A percentile compares a stretch with the other conserved stretches of the same genome.
Evolutionary conservation across 2,329 filamentous ascomycete genomes (phyloP).

Genomic region (Endothia cerciana): DNA sequence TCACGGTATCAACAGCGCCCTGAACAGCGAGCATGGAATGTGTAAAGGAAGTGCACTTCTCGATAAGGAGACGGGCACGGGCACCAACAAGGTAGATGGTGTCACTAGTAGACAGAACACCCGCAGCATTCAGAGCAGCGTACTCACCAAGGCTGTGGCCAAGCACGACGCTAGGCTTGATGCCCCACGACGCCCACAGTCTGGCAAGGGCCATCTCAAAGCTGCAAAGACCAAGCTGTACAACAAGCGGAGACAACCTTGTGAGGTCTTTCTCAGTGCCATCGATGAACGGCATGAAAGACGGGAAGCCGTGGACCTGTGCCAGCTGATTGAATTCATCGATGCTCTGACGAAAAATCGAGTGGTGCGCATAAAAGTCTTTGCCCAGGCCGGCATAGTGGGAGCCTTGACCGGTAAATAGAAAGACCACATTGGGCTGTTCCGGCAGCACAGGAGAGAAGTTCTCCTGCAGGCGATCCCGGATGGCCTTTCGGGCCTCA

Average conservation of each 20-base stretch:
- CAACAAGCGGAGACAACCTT: constrained; percentile 52
- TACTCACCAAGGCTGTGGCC: constrained; percentile 70
- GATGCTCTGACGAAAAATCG: constrained; percentile 55
- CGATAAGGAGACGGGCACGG: constrained; percentile 67
- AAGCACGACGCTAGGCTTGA: constrained; percentile 52
- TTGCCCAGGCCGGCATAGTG: constrained; percentile 56
- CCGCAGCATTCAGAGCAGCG: constrained; percentile 70
- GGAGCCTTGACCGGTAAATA: constrained; percentile 62
- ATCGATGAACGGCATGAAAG: constrained; percentile 56
- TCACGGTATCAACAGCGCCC: constrained; percentile 55
- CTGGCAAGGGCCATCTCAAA: constrained; percentile 62
- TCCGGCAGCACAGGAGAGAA: constrained; percentile 48
- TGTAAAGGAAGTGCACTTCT: constrained; percentile 66
- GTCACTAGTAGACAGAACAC: constrained; percentile 71
- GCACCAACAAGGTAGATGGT: constrained; percentile 72
- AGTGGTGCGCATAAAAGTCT: constrained; percentile 52
- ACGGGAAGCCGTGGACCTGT: constrained; percentile 57
- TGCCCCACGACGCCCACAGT: constrained; percentile 60
- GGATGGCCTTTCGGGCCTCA: constrained; percentile 49
- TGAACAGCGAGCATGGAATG: constrained; percentile 62
- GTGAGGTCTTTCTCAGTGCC: constrained; percentile 48
- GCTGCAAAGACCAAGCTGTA: constrained; percentile 58
- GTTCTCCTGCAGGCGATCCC: constrained; percentile 46
- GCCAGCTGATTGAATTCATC: constrained; percentile 61
- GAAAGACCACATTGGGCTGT: constrained; percentile 54